These are phyloP conservation scores for Cordyceps militaris DNA, from an alignment of 2,329 filamentous ascomycete genomes.

Conservation along the genomic window DNA sequence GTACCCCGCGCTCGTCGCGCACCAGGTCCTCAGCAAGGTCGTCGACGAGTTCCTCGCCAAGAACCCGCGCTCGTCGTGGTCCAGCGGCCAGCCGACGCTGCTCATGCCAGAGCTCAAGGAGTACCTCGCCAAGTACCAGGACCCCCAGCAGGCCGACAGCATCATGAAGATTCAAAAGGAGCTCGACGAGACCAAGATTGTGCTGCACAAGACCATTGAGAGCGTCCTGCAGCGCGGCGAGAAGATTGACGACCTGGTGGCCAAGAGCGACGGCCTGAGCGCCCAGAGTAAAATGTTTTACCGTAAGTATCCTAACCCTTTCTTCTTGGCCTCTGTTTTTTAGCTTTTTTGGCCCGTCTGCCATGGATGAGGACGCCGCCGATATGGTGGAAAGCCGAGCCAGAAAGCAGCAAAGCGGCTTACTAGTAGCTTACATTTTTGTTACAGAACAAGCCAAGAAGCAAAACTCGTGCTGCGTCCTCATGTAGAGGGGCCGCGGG, in stretches of 20 bases:
- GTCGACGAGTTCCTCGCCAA: conserved; percentile 78
- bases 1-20: conserved; percentile 72
- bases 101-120: conserved; percentile 70
- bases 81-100: conserved; percentile 45
- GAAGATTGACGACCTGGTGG: conserved; percentile 91
- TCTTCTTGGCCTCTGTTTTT: neutral
- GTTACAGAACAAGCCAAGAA: conserved; percentile 61
- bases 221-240: conserved; percentile 80
- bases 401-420: neutral
- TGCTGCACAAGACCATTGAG: conserved; percentile 95
- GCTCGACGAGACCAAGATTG: conserved; percentile 94
- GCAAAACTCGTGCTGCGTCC: conserved; percentile 67
- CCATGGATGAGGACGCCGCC: neutral
- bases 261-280: conserved; percentile 87
- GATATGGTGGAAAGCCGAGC: neutral
- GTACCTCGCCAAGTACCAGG: conserved; percentile 69
- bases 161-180: conserved; percentile 96
- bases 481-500: conserved; percentile 47
- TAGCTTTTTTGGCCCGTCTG: no score
- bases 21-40: conserved; percentile 79
- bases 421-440: conserved; percentile 10
- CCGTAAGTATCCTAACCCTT: conserved; percentile 42
- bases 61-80: conserved; percentile 65
- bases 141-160: conserved; percentile 81
- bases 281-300: conserved; percentile 98